phyloP scores from a whole-genome alignment of 176 grass and related monocot genomes.

The Carex kokanica region DNA sequence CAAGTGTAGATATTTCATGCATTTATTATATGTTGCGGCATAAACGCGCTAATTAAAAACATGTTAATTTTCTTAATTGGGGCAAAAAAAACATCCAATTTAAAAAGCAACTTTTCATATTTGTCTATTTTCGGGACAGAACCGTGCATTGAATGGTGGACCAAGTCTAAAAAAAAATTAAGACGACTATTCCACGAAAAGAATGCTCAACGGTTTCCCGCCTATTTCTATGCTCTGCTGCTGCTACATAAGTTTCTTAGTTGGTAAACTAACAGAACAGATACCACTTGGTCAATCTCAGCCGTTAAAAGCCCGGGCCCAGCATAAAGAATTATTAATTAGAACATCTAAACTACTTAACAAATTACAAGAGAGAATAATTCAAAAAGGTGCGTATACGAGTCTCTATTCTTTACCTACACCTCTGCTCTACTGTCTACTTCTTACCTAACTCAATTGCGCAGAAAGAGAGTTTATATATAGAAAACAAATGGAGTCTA shows the following conservation, averaged over 20 bases:
- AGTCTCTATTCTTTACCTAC: neutral
- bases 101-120: neutral
- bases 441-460: slow-evolving; percentile 9
- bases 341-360: neutral
- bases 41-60: neutral
- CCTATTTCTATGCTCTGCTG: slow-evolving; percentile 12
- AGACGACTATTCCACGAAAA: slow-evolving; percentile 6
- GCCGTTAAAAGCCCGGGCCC: neutral
- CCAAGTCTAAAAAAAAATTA: neutral
- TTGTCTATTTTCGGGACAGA: neutral
- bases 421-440: neutral
- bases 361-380: neutral
- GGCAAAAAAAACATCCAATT: neutral
- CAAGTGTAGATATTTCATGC: neutral
- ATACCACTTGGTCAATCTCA: neutral
- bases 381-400: neutral
- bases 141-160: neutral
- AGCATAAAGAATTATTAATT: neutral
- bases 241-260: neutral
- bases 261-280: neutral
- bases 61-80: neutral
- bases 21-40: neutral
- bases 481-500: slow-evolving; percentile 8
- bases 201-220: slow-evolving; percentile 20
- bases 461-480: neutral